phyloP scores from a whole-genome alignment of 139 green algal genomes.

The Micractinium conductrix region DNA sequence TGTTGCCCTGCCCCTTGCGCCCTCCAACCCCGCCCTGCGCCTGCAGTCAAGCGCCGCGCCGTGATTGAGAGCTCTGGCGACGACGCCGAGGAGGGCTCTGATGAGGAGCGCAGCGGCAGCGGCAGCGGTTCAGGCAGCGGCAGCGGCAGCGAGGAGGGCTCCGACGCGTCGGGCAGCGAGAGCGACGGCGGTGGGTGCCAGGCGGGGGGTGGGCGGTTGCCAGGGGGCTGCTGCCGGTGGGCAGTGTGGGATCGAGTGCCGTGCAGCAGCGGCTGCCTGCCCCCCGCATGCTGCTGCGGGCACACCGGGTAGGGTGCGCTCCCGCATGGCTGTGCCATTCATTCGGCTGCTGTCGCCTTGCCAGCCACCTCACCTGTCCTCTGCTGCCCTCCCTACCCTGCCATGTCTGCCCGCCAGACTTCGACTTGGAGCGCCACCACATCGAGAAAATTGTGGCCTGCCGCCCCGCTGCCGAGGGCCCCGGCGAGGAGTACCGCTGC shows the following conservation, averaged over 20 bases:
- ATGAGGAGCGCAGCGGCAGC: not conserved
- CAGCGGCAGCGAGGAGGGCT: not conserved
- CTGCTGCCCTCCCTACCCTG: not conserved
- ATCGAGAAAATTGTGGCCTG: constrained; percentile 47
- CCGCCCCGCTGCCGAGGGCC: not conserved
- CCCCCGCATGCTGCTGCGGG: no score
- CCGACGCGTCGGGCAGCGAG: not conserved
- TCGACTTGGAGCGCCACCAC: not conserved
- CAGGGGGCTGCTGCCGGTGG: no score
- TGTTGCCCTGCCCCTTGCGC: no score
- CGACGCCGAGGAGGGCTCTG: not conserved
- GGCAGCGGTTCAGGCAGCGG: not conserved
- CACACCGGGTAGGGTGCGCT: no score
- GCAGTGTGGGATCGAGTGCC: no score
- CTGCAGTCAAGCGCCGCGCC: not conserved
- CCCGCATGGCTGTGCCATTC: no score
- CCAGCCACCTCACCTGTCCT: not conserved
- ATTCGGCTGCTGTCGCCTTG: not conserved
- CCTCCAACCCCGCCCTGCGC: not conserved
- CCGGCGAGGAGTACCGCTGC: constrained; percentile 47
- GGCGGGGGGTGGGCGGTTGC: no score
- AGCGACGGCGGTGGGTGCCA: not conserved
- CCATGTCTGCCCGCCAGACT: not conserved
- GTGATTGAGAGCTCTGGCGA: not conserved
- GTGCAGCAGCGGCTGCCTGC: no score